Conservation (phyloP, 2,329 filamentous ascomycete genomes). For the Lachnellula hyalina region DNA sequence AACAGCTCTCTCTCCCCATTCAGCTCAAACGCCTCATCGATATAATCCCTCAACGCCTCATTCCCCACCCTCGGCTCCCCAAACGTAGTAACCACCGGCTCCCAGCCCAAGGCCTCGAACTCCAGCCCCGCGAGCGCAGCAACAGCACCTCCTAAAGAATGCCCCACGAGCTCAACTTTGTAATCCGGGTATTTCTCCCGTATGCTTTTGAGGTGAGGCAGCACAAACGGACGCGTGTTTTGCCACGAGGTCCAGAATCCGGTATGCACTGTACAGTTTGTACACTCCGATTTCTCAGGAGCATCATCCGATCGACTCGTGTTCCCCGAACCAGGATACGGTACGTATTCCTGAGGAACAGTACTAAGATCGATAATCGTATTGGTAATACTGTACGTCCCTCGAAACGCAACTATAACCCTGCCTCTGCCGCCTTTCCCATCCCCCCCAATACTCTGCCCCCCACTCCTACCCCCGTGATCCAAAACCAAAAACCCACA, state of each 20-base stretch:
- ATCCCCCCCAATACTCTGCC: not conserved
- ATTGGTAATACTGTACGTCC: constrained; percentile 90
- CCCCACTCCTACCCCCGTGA: constrained; percentile 40
- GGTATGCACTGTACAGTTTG: constrained; percentile 86
- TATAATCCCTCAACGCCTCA: constrained; percentile 46
- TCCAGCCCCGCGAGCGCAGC: constrained; percentile 84
- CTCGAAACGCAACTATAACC: constrained; percentile 85
- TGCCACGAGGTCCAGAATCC: constrained; percentile 86
- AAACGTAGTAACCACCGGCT: constrained; percentile 79
- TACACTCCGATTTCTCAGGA: constrained; percentile 43
- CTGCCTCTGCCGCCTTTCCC: constrained; percentile 31
- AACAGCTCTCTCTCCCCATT: not conserved
- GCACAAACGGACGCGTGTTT: constrained; percentile 62
- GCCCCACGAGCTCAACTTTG: constrained; percentile 73
- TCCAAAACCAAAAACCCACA: constrained; percentile 94
- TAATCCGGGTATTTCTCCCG: constrained; percentile 62
- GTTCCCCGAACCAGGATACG: constrained; percentile 57
- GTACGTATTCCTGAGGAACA: constrained; percentile 82
- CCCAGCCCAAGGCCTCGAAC: constrained; percentile 67
- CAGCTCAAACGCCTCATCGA: constrained; percentile 47
- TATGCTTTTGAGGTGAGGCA: constrained; percentile 60
- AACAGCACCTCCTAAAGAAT: constrained; percentile 85
- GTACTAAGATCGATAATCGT: constrained; percentile 87
- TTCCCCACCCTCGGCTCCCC: constrained; percentile 75
- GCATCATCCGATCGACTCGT: too few species aligned